Percentiles rank a stretch among this genome's conserved stretches.
phyloP scores from a whole-genome alignment of 345 rosid genomes.

The Clarkia xantiana region DNA sequence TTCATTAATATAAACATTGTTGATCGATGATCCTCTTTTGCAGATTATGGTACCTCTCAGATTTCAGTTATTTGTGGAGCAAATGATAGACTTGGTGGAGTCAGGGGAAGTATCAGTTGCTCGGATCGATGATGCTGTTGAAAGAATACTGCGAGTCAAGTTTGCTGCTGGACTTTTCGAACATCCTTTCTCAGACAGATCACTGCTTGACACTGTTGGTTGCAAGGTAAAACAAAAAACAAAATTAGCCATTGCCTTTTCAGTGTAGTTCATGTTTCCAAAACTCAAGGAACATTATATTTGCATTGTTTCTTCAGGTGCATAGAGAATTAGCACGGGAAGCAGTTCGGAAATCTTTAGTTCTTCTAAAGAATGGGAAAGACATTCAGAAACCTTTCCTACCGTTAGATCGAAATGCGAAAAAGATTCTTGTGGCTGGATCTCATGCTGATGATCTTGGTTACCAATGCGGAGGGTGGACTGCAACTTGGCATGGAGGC shows the following conservation, averaged over 20 bases:
- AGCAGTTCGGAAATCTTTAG: conserved; percentile 81
- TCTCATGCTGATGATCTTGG: conserved; percentile 84
- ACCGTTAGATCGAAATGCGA: conserved; percentile 53
- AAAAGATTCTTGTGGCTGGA: conserved; percentile 59
- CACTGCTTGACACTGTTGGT: conserved; percentile 55
- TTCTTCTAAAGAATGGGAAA: conserved; percentile 76
- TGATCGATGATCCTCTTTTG: conserved; percentile 9
- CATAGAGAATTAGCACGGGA: conserved; percentile 66
- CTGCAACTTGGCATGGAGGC: conserved; percentile 46
- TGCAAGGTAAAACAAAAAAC: conserved; percentile 63
- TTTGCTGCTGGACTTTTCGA: conserved; percentile 72
- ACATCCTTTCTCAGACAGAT: conserved; percentile 54
- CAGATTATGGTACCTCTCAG: conserved; percentile 78
- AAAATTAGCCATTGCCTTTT: too few species aligned
- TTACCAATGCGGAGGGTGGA: conserved; percentile 92
- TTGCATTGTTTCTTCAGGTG: conserved; percentile 27
- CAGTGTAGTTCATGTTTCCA: too few species aligned
- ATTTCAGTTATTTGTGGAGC: conserved; percentile 36
- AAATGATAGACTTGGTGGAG: conserved; percentile 39
- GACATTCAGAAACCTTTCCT: conserved; percentile 33
- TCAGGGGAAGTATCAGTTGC: conserved; percentile 58
- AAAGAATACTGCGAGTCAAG: conserved; percentile 77
- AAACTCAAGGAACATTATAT: background rate
- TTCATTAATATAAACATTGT: background rate
- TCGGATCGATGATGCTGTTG: conserved; percentile 70